phyloP scores from a whole-genome alignment of 139 green algal genomes.

The Micractinium conductrix region DNA sequence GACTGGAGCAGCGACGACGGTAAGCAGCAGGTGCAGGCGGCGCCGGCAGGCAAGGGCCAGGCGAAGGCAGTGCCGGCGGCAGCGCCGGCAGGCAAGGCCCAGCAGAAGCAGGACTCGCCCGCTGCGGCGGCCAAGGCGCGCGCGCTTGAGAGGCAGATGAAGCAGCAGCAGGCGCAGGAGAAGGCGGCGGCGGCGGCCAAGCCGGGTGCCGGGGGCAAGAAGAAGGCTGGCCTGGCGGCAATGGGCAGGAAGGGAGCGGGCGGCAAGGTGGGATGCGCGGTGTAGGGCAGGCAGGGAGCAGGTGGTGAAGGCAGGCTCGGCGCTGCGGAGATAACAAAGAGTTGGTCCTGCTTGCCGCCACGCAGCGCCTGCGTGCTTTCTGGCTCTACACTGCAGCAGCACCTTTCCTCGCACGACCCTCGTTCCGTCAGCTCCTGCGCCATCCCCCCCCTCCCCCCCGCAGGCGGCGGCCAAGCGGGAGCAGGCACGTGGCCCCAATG shows the following conservation, averaged over 20 bases:
- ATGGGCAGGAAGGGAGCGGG: constrained; percentile 1
- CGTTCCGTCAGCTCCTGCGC: too few relatives aligned
- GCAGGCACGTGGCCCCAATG: not conserved
- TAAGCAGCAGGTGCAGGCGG: not conserved
- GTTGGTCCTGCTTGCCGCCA: not conserved
- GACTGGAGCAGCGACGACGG: not conserved
- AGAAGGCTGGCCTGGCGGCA: not conserved
- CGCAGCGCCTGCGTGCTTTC: not conserved
- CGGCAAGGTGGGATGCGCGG: not conserved
- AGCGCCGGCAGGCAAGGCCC: not conserved
- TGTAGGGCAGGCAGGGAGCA: too few relatives aligned
- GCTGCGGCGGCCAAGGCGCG: not conserved
- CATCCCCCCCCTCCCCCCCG: not conserved
- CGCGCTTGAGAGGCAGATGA: too few relatives aligned
- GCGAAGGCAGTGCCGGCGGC: not conserved
- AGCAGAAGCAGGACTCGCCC: not conserved
- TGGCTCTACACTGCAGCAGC: not conserved
- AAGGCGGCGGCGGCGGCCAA: not conserved
- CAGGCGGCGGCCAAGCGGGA: not conserved
- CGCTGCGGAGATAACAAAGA: too few relatives aligned
- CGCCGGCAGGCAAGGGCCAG: not conserved
- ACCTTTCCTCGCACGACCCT: not conserved
- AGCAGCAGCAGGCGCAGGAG: not conserved
- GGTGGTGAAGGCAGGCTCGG: too few relatives aligned
- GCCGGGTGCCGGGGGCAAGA: not conserved